These are phyloP conservation scores for Dothistroma pini DNA, from an alignment of 2,329 filamentous ascomycete genomes.

Conservation along the genomic window DNA sequence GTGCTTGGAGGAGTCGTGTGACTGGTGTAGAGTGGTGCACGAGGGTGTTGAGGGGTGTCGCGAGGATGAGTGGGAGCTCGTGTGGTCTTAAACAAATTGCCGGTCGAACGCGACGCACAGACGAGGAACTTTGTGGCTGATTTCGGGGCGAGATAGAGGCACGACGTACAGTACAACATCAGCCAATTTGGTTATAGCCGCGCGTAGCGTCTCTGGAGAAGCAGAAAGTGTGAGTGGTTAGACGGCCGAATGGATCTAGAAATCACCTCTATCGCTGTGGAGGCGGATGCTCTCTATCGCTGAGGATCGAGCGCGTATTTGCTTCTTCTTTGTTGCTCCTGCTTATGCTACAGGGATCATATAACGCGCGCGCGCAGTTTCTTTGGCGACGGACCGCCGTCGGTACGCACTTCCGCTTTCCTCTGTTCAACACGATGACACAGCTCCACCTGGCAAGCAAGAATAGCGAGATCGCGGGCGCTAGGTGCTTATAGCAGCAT, in stretches of 20 bases:
- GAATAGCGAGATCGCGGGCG: not conserved
- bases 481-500: not conserved
- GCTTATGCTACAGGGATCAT: not conserved
- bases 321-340: not conserved
- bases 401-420: not conserved
- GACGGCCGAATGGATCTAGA: conserved; percentile 5
- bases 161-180: not conserved
- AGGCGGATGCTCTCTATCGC: not conserved
- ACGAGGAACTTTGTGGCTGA: not conserved
- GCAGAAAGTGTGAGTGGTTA: conserved; percentile 3
- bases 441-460: not conserved
- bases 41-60: not conserved
- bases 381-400: conserved; percentile 1
- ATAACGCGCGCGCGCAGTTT: not conserved
- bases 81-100: conserved; percentile 6
- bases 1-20: not conserved
- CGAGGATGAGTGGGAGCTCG: conserved; percentile 1
- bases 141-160: not conserved
- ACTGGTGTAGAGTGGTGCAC: not conserved
- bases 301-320: not conserved
- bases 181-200: not conserved
- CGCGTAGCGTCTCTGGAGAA: not conserved
- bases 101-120: not conserved
- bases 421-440: not conserved
- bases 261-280: not conserved